Conservation (phyloP, 495 filamentous ascomycete species). For the Podospora pseudocomata region DNA sequence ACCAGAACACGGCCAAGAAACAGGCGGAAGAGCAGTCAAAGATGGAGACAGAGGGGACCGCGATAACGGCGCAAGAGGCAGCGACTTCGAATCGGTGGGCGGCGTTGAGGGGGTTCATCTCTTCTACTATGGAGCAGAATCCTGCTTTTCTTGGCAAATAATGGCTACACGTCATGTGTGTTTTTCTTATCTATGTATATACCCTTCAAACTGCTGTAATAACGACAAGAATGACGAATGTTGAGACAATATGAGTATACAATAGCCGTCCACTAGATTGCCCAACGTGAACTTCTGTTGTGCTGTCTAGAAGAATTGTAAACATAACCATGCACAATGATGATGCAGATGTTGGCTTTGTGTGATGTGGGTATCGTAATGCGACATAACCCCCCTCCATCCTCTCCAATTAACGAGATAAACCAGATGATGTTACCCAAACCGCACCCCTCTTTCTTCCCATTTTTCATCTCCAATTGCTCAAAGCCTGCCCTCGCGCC, state of each 20-base stretch:
- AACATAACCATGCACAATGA: background rate
- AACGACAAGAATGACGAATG: background rate
- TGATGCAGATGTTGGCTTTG: background rate
- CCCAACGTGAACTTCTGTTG: background rate
- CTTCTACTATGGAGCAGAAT: conserved; percentile 70
- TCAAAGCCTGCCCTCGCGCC: background rate
- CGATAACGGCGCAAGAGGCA: conserved; percentile 22
- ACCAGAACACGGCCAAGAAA: background rate
- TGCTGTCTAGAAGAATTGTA: background rate
- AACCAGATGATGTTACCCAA: background rate
- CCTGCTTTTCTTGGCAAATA: conserved; percentile 50
- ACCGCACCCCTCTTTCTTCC: background rate
- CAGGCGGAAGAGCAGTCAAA: conserved; percentile 5
- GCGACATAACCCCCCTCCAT: background rate
- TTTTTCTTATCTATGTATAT: background rate
- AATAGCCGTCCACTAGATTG: background rate
- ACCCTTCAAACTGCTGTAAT: background rate
- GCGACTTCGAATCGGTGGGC: conserved; percentile 62
- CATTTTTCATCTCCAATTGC: background rate
- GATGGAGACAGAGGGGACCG: conserved; percentile 13
- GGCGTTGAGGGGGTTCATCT: conserved; percentile 64
- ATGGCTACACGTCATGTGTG: background rate
- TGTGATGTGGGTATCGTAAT: background rate
- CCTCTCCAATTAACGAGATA: background rate
- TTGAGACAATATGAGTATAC: background rate